Percentiles rank a stretch among this genome's conserved stretches.
phyloP scores from a whole-genome alignment of 345 rosid species.

The Melaleuca alternifolia region DNA sequence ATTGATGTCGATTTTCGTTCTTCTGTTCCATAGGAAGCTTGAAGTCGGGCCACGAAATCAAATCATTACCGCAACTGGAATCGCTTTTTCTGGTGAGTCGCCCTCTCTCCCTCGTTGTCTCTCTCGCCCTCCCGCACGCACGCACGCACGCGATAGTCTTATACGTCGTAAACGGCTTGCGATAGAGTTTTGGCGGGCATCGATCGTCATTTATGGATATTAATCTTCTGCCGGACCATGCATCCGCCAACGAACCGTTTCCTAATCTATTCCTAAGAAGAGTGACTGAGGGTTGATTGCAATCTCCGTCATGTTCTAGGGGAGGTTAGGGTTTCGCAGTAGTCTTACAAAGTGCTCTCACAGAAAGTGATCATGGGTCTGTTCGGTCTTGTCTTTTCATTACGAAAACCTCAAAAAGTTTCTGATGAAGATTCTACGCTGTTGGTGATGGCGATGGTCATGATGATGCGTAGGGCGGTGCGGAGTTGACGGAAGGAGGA shows the following conservation, averaged over 20 bases:
- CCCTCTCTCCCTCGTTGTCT: background rate
- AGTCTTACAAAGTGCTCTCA: background rate
- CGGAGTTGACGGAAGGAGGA: background rate
- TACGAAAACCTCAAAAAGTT: background rate
- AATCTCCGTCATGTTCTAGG: background rate
- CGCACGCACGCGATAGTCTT: background rate
- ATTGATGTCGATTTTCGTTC: background rate
- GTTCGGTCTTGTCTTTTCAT: background rate
- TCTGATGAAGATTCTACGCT: background rate
- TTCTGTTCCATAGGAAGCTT: background rate
- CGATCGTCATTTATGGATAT: background rate
- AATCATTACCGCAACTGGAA: background rate
- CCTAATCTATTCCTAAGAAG: background rate
- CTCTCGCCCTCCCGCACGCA: background rate
- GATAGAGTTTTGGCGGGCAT: background rate
- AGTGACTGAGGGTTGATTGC: background rate
- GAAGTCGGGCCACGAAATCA: background rate
- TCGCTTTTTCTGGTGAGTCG: background rate
- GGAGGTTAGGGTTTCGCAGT: background rate
- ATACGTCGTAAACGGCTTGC: background rate
- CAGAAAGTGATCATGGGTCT: background rate
- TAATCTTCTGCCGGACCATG: background rate
- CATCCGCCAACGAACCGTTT: background rate
- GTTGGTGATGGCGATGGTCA: background rate
- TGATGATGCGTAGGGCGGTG: conserved; percentile 7